Base-by-base conservation (phyloP, 1,139 yeast genomes). In the Eremothecium gossypii region DNA sequence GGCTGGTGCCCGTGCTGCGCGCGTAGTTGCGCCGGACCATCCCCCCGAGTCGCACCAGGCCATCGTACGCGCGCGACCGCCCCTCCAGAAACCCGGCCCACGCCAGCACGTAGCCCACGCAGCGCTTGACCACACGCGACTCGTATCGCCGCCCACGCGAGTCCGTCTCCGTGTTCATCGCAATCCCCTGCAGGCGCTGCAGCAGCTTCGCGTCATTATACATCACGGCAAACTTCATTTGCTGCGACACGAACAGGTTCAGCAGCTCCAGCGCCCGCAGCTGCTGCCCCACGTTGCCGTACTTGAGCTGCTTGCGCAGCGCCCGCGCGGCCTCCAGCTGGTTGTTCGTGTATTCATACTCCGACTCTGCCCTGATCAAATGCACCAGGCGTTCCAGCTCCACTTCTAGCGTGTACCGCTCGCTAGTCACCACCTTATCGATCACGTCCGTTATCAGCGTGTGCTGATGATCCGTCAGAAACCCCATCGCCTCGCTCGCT, bases 301-400 rank as follows among this genome's bases (percentile, higher is more conserved):
- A 83, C 65, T 91, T 91, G 59, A 91, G 68, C 58, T 80, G 78
- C 67, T 91, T 91, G 41, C 98, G 73, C 31, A 91, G 68, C 1
- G 95, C 94, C 41, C 97, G 70, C 0, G 96, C 96, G 1, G 95
- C 93, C 61, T 89, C 97, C 8, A 46, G 46, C 41, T 60, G 61
- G 41, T 59, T 60, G 23, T 46, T 46, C 7, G 47, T 42, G 20
- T 50, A 51, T 23, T 46, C 49, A 27, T 51, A 49, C 8, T 55
- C 52, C 11, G 43, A 45, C 7, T 49, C 52, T 20, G 57, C 47
- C 39, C 56, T 58, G 36, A 67, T 65, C 14, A 61, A 45, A 17
- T 58, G 60, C 4, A 64, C 48, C 30, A 66, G 43, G 17, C 55
- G 58, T 9, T 60, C 63, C 27, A 70, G 50, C 46, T 70, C 73